Base-by-base conservation (phyloP, 805 yeast species). In the Crinitomyces ghanaensis region DNA sequence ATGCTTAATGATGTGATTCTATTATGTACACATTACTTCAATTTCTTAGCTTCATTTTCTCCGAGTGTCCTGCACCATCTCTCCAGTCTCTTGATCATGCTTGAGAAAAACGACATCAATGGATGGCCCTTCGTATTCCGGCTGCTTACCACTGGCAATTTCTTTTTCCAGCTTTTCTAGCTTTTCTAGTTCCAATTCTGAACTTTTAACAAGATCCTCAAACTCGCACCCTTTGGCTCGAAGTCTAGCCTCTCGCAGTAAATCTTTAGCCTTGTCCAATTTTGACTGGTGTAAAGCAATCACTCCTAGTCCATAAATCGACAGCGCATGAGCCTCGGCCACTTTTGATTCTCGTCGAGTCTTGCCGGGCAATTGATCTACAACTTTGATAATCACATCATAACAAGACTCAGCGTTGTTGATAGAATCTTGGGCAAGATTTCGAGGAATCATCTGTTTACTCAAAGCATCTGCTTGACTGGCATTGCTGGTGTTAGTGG, bases 231-330 rank as follows among this genome's bases (percentile, higher is more conserved):
- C 77, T 44, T 67, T 66, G 1, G 93, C 85, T 38, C 84, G 62
- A 17, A 73, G 64, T 21, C 82, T 66, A 0, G 94, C 74, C 50
- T 80, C 85, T 5, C 76, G 60, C 30, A 86, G 59, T 18, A 70
- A 58, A 26, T 72, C 62, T 42, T 70, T 72, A 0, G 94, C 85
- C 35, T 65, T 57, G 2, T 62, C 66, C 36, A 69, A 62, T 7
- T 74, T 58, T 1, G 76, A 70, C 29, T 62, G 49, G 45, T 81
- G 82, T n/a, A 77, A 56, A 28, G 70, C 66, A 7, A 83, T 66
- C 4, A 85, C 93, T 2, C 95, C 97, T 26, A 82, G 62, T 0
- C 95, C 93, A 50, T 80, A 86, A 0, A 84, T 73, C 0, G 94
- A 74, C 51, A 86, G 62, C 0, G 93, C 91, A 26, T 79, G 73